Conservation (phyloP, 129 eudicot species). For the Chrysanthemum seticuspe region DNA sequence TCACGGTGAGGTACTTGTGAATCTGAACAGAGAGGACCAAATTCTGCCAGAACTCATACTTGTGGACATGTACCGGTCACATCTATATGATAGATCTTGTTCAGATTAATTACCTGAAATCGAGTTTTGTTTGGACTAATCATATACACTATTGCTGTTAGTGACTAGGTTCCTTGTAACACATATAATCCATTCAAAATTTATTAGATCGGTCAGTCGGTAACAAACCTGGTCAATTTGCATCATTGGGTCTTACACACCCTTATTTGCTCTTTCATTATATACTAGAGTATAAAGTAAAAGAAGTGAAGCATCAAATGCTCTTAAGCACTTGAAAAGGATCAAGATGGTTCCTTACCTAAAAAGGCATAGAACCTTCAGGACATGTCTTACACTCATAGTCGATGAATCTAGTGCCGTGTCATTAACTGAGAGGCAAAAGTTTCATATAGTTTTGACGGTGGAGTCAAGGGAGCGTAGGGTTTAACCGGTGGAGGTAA, state of each 20-base stretch:
- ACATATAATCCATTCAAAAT: too few species aligned
- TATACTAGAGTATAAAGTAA: neutral
- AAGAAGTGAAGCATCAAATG: constrained; percentile 6
- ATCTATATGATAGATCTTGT: constrained; percentile 13
- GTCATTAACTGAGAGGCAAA: neutral
- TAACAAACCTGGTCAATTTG: neutral
- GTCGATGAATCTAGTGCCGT: neutral
- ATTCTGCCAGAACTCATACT: constrained; percentile 1
- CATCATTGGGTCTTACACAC: neutral
- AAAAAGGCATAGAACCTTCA: neutral
- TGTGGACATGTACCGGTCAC: constrained; percentile 3
- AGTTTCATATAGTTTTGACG: neutral
- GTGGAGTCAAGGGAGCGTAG: neutral
- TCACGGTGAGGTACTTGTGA: neutral
- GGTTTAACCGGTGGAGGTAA: constrained; percentile 4
- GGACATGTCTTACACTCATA: neutral
- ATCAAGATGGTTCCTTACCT: neutral
- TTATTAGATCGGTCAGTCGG: neutral
- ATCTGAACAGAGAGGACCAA: neutral
- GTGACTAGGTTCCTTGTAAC: too few species aligned
- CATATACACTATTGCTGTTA: too few species aligned
- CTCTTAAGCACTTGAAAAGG: constrained; percentile 13
- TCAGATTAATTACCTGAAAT: too few species aligned
- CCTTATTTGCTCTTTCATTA: neutral
- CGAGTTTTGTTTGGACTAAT: too few species aligned